Conservation (phyloP, 768 basidiomycete genomes). For the Roridomyces roridus region DNA sequence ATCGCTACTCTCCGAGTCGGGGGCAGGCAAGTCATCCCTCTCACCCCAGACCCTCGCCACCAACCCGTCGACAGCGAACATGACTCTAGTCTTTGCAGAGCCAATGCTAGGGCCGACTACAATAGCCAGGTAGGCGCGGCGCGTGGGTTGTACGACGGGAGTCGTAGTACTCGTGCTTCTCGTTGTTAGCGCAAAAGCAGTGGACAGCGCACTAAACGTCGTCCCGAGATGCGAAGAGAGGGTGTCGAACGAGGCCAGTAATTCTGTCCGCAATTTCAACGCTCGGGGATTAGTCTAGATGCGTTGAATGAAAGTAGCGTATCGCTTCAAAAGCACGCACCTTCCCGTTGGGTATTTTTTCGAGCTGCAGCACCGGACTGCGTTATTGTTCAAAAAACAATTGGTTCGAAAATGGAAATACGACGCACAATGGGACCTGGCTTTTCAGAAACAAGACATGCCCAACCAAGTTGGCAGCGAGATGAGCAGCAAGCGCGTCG, state of each 20-base stretch:
- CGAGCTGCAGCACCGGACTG: conserved; percentile 73
- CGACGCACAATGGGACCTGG: conserved; percentile 77
- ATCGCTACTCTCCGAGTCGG: conserved; percentile 22
- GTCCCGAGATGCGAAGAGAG: conserved; percentile 76
- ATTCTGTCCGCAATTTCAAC: conserved; percentile 63
- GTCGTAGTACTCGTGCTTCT: neutral
- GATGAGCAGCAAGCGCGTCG: conserved; percentile 64
- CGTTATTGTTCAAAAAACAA: neutral
- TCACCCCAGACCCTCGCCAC: conserved; percentile 54
- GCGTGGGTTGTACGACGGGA: neutral
- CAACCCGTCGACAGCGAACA: conserved; percentile 70
- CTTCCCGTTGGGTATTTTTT: conserved; percentile 55
- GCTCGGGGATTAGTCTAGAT: conserved; percentile 52
- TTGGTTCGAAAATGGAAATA: neutral
- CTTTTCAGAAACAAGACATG: conserved; percentile 81
- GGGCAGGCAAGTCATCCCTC: conserved; percentile 33
- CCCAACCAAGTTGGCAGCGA: conserved; percentile 66
- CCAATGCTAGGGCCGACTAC: conserved; percentile 70
- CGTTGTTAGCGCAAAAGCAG: conserved; percentile 56
- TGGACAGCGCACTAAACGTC: conserved; percentile 76
- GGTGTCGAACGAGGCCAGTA: conserved; percentile 71
- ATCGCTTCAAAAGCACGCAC: conserved; percentile 28
- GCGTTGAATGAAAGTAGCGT: neutral
- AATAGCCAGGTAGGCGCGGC: conserved; percentile 62
- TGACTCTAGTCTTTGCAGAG: conserved; percentile 63